Percentiles rank a stretch among this genome's conserved stretches.
These are phyloP conservation scores for Geosmithia flava DNA, from an alignment of 2,329 filamentous ascomycete species.

Conservation along the genomic window DNA sequence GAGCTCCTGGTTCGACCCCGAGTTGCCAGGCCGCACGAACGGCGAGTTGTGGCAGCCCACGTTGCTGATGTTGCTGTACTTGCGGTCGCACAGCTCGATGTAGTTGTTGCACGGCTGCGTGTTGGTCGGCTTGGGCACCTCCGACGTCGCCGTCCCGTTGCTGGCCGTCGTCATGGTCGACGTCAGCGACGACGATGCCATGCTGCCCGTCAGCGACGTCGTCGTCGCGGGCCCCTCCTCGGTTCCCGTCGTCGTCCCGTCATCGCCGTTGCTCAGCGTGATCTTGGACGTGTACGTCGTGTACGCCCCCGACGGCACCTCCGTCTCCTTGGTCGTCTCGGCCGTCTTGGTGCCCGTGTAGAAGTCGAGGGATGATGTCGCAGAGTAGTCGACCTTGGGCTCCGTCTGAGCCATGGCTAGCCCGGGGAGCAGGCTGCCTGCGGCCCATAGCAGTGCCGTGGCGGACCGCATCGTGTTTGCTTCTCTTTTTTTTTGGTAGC, in stretches of 20 bases:
- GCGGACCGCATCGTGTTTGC: background rate
- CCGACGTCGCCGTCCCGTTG: constrained; percentile 22
- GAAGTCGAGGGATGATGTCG: constrained; percentile 21
- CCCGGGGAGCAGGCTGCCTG: constrained; percentile 10
- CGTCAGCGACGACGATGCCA: background rate
- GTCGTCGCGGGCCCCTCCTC: constrained; percentile 16
- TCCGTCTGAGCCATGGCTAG: constrained; percentile 10
- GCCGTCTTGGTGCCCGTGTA: constrained; percentile 23
- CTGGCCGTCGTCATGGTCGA: constrained; percentile 17
- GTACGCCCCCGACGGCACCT: constrained; percentile 32
- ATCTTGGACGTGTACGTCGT: constrained; percentile 27
- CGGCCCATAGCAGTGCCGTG: constrained; percentile 7
- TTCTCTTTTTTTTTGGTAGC: background rate
- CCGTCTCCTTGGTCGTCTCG: constrained; percentile 20
- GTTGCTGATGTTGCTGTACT: constrained; percentile 72
- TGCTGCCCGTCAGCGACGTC: constrained; percentile 15
- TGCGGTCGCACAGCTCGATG: constrained; percentile 61
- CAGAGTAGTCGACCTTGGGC: constrained; percentile 13
- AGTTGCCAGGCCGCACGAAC: constrained; percentile 57
- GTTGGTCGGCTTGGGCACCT: constrained; percentile 41
- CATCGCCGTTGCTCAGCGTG: constrained; percentile 23
- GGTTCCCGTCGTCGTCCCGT: constrained; percentile 12
- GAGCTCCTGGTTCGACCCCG: constrained; percentile 63
- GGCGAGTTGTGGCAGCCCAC: constrained; percentile 74
- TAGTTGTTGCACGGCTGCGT: constrained; percentile 73